A percentile compares a stretch with the other conserved stretches of the same genome.
phyloP scores from a whole-genome alignment of 176 grass and related monocot species.

The Oryza coarctata region DNA sequence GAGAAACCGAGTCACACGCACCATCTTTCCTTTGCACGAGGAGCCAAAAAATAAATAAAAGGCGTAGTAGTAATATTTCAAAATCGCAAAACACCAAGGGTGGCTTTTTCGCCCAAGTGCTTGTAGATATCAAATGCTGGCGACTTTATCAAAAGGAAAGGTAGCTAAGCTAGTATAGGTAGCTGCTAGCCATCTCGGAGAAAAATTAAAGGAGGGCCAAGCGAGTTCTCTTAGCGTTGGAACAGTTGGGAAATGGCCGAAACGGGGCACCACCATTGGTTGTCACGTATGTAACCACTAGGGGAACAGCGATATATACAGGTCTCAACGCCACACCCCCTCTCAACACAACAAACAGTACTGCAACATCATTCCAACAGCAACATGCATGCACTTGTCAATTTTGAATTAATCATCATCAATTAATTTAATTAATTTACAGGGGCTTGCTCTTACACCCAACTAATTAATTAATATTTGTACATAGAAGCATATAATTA shows the following conservation, averaged over 20 bases:
- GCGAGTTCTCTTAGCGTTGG: conserved; percentile 19
- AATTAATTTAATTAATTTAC: not conserved
- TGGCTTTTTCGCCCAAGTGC: conserved; percentile 24
- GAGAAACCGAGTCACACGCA: not conserved
- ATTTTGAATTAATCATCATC: not conserved
- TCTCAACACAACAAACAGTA: conserved; percentile 5
- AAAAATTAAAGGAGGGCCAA: not conserved
- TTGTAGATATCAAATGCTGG: conserved; percentile 32
- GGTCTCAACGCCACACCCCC: conserved; percentile 4
- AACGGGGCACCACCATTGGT: conserved; percentile 35
- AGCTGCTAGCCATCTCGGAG: not conserved
- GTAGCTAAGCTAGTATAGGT: not conserved
- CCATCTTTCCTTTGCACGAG: conserved; percentile 18
- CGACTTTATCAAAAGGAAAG: conserved; percentile 37
- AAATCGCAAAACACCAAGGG: conserved; percentile 22
- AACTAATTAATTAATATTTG: not conserved
- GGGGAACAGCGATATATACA: conserved; percentile 46
- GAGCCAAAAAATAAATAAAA: not conserved
- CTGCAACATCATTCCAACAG: not conserved
- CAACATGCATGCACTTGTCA: conserved; percentile 11
- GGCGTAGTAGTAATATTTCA: not conserved
- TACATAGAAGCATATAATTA: not conserved
- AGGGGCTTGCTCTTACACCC: not conserved
- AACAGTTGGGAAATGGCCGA: conserved; percentile 18
- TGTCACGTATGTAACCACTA: conserved; percentile 42